A percentile compares a stretch with the other conserved stretches of the same genome.
These are phyloP conservation scores for Adansonia madagascariensis DNA, from an alignment of 441 rosid genomes.

Conservation along the genomic window DNA sequence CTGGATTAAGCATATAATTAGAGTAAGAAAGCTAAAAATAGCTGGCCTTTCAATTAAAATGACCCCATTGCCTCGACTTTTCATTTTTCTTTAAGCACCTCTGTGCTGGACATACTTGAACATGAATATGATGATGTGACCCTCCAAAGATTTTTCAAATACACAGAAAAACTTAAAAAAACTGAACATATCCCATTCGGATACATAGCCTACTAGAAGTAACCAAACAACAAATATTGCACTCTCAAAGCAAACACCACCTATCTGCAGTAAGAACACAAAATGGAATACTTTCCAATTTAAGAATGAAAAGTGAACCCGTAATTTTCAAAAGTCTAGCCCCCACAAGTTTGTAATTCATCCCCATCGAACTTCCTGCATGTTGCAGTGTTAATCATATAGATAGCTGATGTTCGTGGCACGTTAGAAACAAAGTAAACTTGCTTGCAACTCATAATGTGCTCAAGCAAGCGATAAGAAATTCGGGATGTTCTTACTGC, in stretches of 20 bases:
- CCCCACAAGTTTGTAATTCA: not conserved
- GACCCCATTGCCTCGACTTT: not conserved
- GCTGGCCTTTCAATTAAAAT: not conserved
- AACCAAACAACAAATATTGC: not conserved
- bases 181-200: no score
- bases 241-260: not conserved
- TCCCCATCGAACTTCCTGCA: not conserved
- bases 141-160: no score
- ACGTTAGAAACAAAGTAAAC: constrained; percentile 4
- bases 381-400: not conserved
- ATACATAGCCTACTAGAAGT: not conserved
- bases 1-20: not conserved
- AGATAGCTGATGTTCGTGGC: not conserved
- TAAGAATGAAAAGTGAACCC: constrained; percentile 1
- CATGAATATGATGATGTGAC: no score
- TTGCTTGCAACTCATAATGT: constrained; percentile 15
- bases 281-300: constrained; percentile 8
- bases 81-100: no score
- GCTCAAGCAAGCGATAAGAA: constrained; percentile 14
- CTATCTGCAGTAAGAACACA: not conserved
- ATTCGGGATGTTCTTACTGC: not conserved
- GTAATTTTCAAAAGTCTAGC: not conserved
- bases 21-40: not conserved
- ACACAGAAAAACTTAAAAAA: no score
- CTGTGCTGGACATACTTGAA: no score